These are phyloP conservation scores for Hippophae rhamnoides DNA, from an alignment of 306 rosid genomes.

Conservation along the genomic window DNA sequence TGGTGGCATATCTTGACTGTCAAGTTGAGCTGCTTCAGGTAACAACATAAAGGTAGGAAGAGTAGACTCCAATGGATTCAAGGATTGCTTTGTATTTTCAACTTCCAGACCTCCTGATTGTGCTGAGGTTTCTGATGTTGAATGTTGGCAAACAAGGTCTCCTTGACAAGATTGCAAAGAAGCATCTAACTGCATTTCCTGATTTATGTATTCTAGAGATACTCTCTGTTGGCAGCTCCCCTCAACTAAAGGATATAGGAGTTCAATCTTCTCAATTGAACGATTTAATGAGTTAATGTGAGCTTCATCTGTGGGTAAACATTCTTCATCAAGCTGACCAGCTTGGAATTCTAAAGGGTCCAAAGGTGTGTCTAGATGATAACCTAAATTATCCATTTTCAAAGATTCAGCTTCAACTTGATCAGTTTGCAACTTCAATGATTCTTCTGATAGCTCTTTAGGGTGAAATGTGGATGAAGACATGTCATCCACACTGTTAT, in stretches of 20 bases:
- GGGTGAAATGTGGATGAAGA: conserved; percentile 28
- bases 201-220: too few relatives aligned
- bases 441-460: conserved; percentile 23
- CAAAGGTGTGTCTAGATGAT: conserved; percentile 21
- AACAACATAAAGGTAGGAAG: conserved; percentile 28
- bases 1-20: conserved; percentile 66
- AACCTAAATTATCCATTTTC: conserved; percentile 16
- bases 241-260: conserved; percentile 12
- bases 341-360: conserved; percentile 28
- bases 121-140: conserved; percentile 25
- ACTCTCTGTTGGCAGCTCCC: conserved; percentile 5
- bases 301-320: conserved; percentile 19
- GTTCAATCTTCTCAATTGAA: conserved; percentile 26
- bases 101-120: conserved; percentile 26
- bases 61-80: conserved; percentile 28
- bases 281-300: conserved; percentile 24
- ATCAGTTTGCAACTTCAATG: conserved; percentile 26
- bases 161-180: conserved; percentile 26
- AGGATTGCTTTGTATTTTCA: conserved; percentile 18
- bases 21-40: conserved; percentile 33
- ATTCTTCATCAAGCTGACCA: conserved; percentile 32
- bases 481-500: conserved; percentile 17
- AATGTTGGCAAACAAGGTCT: conserved; percentile 22
- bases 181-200: conserved; percentile 15
- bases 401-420: conserved; percentile 22